Percentiles rank a stretch among this genome's conserved stretches.
Evolutionary conservation across 2,329 filamentous ascomycete species (phyloP).

Genomic region (Colletotrichum spinosum): DNA sequence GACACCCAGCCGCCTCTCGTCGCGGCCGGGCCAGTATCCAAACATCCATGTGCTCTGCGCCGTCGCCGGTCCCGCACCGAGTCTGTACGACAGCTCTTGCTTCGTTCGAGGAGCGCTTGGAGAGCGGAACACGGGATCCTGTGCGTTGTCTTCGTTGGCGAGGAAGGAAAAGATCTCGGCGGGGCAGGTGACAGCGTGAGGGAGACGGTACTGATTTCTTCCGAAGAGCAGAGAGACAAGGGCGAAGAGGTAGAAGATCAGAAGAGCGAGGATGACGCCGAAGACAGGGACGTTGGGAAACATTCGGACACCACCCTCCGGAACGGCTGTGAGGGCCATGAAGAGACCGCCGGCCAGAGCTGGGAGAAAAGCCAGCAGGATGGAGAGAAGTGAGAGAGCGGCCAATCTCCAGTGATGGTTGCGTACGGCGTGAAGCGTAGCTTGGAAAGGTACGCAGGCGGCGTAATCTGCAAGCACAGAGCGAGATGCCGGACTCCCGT

Average conservation of each 20-base stretch:
- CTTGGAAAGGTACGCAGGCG: slow-evolving; percentile 71
- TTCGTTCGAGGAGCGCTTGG: slow-evolving; percentile 72
- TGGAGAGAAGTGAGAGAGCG: slow-evolving; percentile 67
- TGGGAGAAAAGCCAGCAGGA: slow-evolving; percentile 72
- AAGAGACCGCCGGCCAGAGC: slow-evolving; percentile 78
- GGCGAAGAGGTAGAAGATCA: slow-evolving; percentile 75
- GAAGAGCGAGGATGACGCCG: slow-evolving; percentile 77
- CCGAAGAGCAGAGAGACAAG: slow-evolving; percentile 71
- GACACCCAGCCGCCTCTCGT: slow-evolving; percentile 45
- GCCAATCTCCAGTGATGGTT: slow-evolving; percentile 76
- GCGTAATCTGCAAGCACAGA: slow-evolving; percentile 79
- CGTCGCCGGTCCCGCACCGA: slow-evolving; percentile 50
- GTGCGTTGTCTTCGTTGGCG: slow-evolving; percentile 76
- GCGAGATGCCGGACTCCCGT: slow-evolving; percentile 70
- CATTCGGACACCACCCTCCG: slow-evolving; percentile 67
- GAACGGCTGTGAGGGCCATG: slow-evolving; percentile 71
- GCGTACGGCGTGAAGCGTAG: slow-evolving; percentile 65
- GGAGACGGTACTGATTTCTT: slow-evolving; percentile 72
- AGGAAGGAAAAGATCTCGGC: slow-evolving; percentile 84
- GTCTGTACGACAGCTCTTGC: slow-evolving; percentile 68
- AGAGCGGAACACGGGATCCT: slow-evolving; percentile 79
- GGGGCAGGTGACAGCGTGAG: slow-evolving; percentile 78
- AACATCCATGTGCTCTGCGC: slow-evolving; percentile 66
- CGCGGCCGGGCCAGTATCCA: slow-evolving; percentile 52
- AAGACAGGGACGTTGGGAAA: slow-evolving; percentile 80